Base-by-base conservation (phyloP, 1,284 basidiomycete species). In the Sanguinoderma infundibulare region DNA sequence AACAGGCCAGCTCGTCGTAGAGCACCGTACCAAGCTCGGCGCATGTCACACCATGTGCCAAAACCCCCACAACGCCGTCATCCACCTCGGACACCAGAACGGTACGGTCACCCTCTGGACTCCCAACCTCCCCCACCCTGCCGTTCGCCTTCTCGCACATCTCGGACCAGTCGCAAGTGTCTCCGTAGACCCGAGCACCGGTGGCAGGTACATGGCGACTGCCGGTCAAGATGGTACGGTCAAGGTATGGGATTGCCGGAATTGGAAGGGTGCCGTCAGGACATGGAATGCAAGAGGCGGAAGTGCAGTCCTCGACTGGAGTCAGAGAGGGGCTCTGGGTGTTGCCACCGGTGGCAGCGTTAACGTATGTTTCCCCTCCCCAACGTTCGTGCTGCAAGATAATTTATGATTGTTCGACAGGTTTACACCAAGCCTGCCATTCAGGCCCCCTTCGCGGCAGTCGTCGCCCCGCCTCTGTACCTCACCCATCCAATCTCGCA, bases 171-270 rank as follows among this genome's bases (percentile, higher is more conserved):
- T 99, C 1, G 83, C 87, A 0, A 88, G 90, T 36, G 83, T 98
- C 14, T 86, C 90, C 28, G 85, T 98, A 6, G 96, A 98, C 74
- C 89, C 92, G 1, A 93, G 86, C 55, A 82, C 87, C 3, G 89
- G 88, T 1, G 97, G 97, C 0, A 77, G 94, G 46, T 96, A 98
- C 72, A 92, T 98, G 87, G 91, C 94, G 0, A 98, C 95, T 0
- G 83, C 91, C 2, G 96, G 96, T 0, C 81, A 91, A 65, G 98
- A 99, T 69, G 93, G 95, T 0, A 86, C 79, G 0, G 92, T 99
- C 64, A 99, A 98, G 73, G 83, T 92, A 9, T 99, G 97, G 98
- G 98, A 99, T 78, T 93, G 90, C 70, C 80, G 98, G 54, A 98
- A 95, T 81, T 97, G 96, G 91, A 95, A 92, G 67, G 90, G 91